Evolutionary conservation across 2,329 filamentous ascomycete genomes (phyloP).

Genomic region (Beauveria brongniartii): DNA sequence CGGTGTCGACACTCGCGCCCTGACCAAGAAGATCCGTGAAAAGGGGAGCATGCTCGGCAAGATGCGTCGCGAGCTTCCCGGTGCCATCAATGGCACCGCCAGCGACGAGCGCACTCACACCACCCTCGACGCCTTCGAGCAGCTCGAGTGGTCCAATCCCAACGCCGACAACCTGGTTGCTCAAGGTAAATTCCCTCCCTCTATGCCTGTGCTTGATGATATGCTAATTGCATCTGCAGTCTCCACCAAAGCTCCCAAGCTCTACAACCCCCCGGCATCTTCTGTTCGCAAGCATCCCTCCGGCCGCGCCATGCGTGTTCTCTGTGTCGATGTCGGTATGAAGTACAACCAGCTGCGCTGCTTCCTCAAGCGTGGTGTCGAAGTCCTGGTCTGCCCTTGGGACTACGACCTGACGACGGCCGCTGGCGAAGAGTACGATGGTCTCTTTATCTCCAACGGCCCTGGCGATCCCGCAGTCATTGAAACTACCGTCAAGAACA

Average conservation of each 20-base stretch:
- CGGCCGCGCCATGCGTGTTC: conserved; percentile 75
- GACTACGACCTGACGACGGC: conserved; percentile 80
- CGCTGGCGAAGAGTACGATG: conserved; percentile 79
- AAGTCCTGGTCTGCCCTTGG: conserved; percentile 93
- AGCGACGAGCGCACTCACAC: conserved; percentile 17
- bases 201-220: conserved; percentile 12
- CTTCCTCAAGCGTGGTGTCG: conserved; percentile 81
- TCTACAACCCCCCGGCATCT: conserved; percentile 69
- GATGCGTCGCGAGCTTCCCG: conserved; percentile 61
- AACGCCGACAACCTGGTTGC: conserved; percentile 89
- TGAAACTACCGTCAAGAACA: conserved; percentile 69
- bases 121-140: conserved; percentile 54
- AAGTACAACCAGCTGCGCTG: conserved; percentile 98
- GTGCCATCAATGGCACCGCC: conserved; percentile 33
- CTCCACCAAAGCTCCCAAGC: conserved; percentile 76
- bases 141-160: conserved; percentile 82
- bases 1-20: conserved; percentile 83
- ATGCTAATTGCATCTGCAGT: conserved; percentile 52
- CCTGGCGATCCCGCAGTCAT: conserved; percentile 90
- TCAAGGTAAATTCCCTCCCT: conserved; percentile 62
- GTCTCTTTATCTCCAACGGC: conserved; percentile 95
- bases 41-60: conserved; percentile 95
- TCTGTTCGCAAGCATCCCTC: conserved; percentile 77
- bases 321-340: conserved; percentile 93
- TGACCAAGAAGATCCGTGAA: conserved; percentile 90